These are phyloP conservation scores for Russula olivacea DNA, from an alignment of 768 basidiomycete genomes.

Conservation along the genomic window DNA sequence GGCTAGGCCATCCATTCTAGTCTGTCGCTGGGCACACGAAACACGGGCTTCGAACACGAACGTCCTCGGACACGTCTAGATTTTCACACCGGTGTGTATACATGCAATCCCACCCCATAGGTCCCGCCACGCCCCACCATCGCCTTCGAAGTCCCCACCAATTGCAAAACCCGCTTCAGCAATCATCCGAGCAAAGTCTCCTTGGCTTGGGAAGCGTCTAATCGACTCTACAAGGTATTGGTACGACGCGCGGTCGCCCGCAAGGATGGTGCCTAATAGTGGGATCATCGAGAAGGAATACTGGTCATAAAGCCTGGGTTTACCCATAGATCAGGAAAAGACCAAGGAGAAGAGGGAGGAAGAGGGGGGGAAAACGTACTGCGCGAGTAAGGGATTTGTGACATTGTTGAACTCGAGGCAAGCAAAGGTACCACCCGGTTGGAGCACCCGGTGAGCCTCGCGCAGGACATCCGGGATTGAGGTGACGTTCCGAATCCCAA, in stretches of 20 bases:
- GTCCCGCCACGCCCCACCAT: constrained; percentile 79
- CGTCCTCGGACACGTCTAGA: constrained; percentile 37
- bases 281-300: constrained; percentile 97
- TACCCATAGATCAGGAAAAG: background rate
- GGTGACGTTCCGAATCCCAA: constrained; percentile 97
- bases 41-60: no score
- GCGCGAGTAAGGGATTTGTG: constrained; percentile 74
- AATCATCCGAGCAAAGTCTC: constrained; percentile 86
- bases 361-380: constrained; percentile 50
- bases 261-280: constrained; percentile 91
- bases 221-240: constrained; percentile 98
- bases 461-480: constrained; percentile 80
- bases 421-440: constrained; percentile 92
- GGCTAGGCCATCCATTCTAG: background rate
- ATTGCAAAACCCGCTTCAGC: constrained; percentile 75
- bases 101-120: constrained; percentile 85
- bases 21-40: background rate
- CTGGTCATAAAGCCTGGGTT: constrained; percentile 78
- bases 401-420: constrained; percentile 97
- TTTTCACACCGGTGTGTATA: constrained; percentile 79
- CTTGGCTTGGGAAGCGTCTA: constrained; percentile 83
- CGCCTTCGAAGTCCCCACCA: constrained; percentile 50
- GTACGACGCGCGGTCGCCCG: constrained; percentile 90
- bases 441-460: constrained; percentile 90
- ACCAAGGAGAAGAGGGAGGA: background rate